Conservation (phyloP, 78 protist species). For the Cavenderia fasciculata region DNA sequence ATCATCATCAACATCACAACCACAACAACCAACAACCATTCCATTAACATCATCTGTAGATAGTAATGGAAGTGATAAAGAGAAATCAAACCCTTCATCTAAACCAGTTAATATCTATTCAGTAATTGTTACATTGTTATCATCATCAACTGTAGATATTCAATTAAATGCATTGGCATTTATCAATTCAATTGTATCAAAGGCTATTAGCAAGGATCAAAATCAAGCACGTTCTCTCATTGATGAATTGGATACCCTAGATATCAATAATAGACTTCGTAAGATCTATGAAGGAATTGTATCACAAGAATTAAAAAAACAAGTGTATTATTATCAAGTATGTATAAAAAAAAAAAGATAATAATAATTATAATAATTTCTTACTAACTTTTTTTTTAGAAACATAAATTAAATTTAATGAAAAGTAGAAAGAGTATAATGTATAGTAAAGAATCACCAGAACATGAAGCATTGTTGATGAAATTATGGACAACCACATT, state of each 20-base stretch:
- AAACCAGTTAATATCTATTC: background rate
- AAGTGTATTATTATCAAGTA: conserved; percentile 45
- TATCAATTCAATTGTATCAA: background rate
- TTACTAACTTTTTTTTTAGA: background rate
- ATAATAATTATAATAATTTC: background rate
- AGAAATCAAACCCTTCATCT: background rate
- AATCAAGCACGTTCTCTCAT: background rate
- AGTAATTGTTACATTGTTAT: background rate
- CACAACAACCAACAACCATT: background rate
- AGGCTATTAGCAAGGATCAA: too few relatives aligned
- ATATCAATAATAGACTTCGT: conserved; percentile 17
- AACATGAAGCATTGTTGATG: conserved; percentile 54
- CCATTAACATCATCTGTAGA: background rate
- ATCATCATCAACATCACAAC: background rate
- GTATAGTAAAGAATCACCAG: conserved; percentile 17
- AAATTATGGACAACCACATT: conserved; percentile 49
- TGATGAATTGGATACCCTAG: conserved; percentile 14
- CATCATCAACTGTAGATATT: conserved; percentile 24
- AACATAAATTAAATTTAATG: conserved; percentile 9
- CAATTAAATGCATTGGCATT: conserved; percentile 55
- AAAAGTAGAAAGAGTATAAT: conserved; percentile 25
- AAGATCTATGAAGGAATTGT: conserved; percentile 13
- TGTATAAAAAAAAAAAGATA: background rate
- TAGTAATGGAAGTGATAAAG: background rate
- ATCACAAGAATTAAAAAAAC: conserved; percentile 42